Conservation (phyloP, 2,329 filamentous ascomycete genomes). For the Diaporthe velutina region DNA sequence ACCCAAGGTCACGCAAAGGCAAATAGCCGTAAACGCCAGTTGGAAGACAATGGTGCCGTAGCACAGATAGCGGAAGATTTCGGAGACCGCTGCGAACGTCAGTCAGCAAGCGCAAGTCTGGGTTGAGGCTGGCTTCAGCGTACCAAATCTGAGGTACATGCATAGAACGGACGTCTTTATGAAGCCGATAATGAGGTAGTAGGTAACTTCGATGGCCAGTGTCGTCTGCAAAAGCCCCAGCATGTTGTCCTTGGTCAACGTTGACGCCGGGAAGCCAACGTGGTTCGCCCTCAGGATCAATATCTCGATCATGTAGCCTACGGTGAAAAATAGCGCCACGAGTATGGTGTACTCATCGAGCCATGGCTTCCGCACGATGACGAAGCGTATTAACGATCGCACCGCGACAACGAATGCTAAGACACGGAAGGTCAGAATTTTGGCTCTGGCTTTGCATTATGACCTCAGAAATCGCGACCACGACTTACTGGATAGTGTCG, state of each 20-base stretch:
- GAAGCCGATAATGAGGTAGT: conserved; percentile 54
- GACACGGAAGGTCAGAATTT: not conserved
- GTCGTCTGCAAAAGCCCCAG: conserved; percentile 43
- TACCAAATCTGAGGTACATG: conserved; percentile 61
- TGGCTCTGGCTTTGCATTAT: not conserved
- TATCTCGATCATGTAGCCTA: conserved; percentile 43
- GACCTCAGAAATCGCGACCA: conserved; percentile 36
- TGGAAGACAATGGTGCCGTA: conserved; percentile 54
- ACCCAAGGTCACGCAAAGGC: conserved; percentile 53
- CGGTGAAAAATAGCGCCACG: conserved; percentile 39
- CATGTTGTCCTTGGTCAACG: conserved; percentile 41
- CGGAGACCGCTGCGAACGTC: conserved; percentile 39
- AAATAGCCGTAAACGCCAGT: conserved; percentile 55
- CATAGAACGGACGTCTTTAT: conserved; percentile 60
- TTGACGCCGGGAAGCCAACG: conserved; percentile 40
- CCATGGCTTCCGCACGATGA: conserved; percentile 43
- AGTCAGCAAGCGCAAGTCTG: not conserved
- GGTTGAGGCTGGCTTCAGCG: conserved; percentile 1
- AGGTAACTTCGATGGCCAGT: conserved; percentile 55
- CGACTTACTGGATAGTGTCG: conserved; percentile 26
- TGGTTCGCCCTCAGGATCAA: conserved; percentile 38
- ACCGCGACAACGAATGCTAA: conserved; percentile 42
- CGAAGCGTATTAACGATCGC: conserved; percentile 42
- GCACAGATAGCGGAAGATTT: conserved; percentile 48
- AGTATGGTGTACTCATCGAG: conserved; percentile 43